Base-by-base conservation (phyloP, 2,329 filamentous ascomycete genomes). In the Mycocentrospora acerina region DNA sequence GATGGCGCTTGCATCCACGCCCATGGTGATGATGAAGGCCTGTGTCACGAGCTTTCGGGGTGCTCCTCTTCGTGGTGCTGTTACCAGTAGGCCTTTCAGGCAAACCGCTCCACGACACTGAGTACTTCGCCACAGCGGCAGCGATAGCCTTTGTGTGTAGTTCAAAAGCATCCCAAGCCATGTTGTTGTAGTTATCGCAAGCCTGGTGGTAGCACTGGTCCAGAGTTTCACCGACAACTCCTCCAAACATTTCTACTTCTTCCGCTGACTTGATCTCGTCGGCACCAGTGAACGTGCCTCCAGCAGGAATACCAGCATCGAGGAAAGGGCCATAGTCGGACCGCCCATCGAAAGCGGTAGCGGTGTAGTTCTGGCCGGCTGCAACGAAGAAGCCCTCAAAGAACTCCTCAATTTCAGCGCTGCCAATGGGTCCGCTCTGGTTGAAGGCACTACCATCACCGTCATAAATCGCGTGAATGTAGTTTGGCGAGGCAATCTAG, bases 311-410 rank as follows among this genome's bases (percentile, higher is more conserved):
- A 26, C 59, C 60, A 9, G 38, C 48, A 19, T 62, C 54, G 25
- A 69, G 53, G 52, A 69, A 69, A 1, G 63, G 53, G 24, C 51
- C 57, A 29, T 70, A 69, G 40, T 70, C 67, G 2, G 57, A 64
- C n/a, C 66, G 65, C 9, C 66, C 66, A 34, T 61, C 47, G 37
- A 70, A 69, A 10, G 40, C 60, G 9, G 62, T 63, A 3, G 58
- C 52, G 5, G 55, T 62, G 43, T 42, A 65, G 16, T 57, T 54
- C 9, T 60, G 42, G 7, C 60, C 59, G 2, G 57, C 40, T 16
- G 35, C 34, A 14, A 37, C 39, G 39, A 63, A 69, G 46, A 48
- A 69, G 16, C 55, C 43, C 36, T 66, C 51, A 42, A 66, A 67
- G 35, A 64, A 54, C 7, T 53, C 32, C 41, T 67, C 59, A n/a